A percentile compares a stretch with the other conserved stretches of the same genome.
Conservation (phyloP, 2,329 filamentous ascomycete genomes). For the Aciculosporium take region DNA sequence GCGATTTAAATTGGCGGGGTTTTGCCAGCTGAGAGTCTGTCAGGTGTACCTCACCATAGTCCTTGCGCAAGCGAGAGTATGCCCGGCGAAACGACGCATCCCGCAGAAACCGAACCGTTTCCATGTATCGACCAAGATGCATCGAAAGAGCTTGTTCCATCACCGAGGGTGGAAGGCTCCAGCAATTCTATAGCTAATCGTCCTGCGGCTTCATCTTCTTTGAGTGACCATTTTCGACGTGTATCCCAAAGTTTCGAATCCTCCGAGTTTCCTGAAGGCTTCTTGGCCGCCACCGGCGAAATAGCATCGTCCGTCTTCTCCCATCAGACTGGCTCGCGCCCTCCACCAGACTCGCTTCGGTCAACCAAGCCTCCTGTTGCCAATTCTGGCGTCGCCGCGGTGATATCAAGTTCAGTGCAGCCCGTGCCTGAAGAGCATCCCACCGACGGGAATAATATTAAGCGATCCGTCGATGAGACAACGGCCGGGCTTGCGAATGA, state of each 20-base stretch:
- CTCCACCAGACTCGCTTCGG: constrained; percentile 9
- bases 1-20: no score
- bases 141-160: constrained; percentile 1
- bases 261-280: constrained; percentile 31
- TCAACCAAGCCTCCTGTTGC: constrained; percentile 8
- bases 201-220: constrained; percentile 17
- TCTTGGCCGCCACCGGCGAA: constrained; percentile 32
- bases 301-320: constrained; percentile 27
- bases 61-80: constrained; percentile 1
- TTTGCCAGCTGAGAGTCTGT: not conserved
- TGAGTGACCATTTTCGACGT: constrained; percentile 19
- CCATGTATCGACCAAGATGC: constrained; percentile 11
- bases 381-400: not conserved
- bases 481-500: constrained; percentile 11
- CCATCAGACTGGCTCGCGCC: constrained; percentile 10
- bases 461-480: constrained; percentile 9
- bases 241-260: constrained; percentile 27
- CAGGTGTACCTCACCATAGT: not conserved
- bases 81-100: constrained; percentile 2
- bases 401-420: not conserved
- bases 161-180: constrained; percentile 1
- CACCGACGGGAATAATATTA: constrained; percentile 4
- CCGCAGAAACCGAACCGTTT: constrained; percentile 13
- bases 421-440: constrained; percentile 2
- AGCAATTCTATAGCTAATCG: constrained; percentile 10